Base-by-base conservation (phyloP, 805 yeast genomes). In the Candida sanyiensis region DNA sequence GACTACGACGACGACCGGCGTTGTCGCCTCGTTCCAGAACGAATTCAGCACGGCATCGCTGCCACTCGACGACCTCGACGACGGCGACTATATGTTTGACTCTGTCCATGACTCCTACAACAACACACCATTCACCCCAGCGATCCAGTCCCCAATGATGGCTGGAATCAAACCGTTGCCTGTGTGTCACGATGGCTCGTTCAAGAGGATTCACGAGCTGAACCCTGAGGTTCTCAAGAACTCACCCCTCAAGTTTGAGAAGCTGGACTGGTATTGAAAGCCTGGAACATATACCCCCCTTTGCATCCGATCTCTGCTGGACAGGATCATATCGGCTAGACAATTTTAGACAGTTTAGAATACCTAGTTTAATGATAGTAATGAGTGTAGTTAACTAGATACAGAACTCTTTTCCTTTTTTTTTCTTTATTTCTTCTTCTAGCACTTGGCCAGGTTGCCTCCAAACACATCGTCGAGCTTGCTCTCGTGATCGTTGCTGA, bases 401-500 rank as follows among this genome's bases (percentile, higher is more conserved):
- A 27, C 8, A 27, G 29, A 9, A 27, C 13, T 27, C 17, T 27
- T 27, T 7, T n/a, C 29, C 29, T 9, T n/a, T n/a, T n/a, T n/a
- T n/a, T n/a, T n/a, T n/a, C n/a, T n/a, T n/a, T n/a, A n/a, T n/a
- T n/a, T n/a, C 8, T 15, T 33, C 21, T 15, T 13, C 3, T 22
- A 23, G 20, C 24, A 8, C 35, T 38, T 26, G 20, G 43, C 43
- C 10, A 39, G 28, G 19, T 30, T 37, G 12, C 40, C 40, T 20
- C 42, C 44, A 22, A 46, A 33, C 2, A 41, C 28, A 31, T 42
- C 42, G 26, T 37, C 28, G 26, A 41, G 26, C 15, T 41, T 38
- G 10, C 31, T 29, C 15, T 41, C 40, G 18, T 35, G 61, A 31
- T 57, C 67, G 50, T 78, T 83, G 15, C 73, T 60, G 31, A 80